These are phyloP conservation scores for Kodamaea leandrae DNA, from an alignment of 805 yeast species.

Conservation along the genomic window DNA sequence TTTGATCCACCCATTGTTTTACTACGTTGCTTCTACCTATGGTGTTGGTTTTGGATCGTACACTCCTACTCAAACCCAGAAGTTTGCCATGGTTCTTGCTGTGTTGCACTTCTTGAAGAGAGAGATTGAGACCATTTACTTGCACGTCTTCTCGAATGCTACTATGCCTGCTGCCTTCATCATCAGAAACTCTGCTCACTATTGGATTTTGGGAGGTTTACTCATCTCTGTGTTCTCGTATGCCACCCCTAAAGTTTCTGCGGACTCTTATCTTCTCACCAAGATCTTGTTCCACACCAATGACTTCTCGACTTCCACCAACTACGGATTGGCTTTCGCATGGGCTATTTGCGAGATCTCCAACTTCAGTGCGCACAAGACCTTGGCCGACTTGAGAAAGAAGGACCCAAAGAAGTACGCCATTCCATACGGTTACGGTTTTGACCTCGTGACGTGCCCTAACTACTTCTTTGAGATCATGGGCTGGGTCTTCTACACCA, in stretches of 20 bases:
- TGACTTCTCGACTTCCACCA: constrained; percentile 31
- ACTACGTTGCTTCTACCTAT: constrained; percentile 36
- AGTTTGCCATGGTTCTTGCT: constrained; percentile 51
- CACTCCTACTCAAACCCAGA: constrained; percentile 51
- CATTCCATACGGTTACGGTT: constrained; percentile 84
- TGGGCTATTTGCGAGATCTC: constrained; percentile 66
- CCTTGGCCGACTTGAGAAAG: constrained; percentile 57
- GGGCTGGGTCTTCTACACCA: constrained; percentile 68
- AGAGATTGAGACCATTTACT: constrained; percentile 79
- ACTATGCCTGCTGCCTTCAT: constrained; percentile 91
- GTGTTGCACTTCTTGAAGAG: constrained; percentile 81
- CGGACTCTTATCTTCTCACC: constrained; percentile 15
- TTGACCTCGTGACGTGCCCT: constrained; percentile 81
- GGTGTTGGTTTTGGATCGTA: constrained; percentile 32
- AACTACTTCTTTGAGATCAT: constrained; percentile 87
- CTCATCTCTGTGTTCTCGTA: constrained; percentile 50
- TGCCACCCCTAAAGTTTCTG: constrained; percentile 24
- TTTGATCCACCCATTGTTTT: constrained; percentile 70
- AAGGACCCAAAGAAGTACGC: constrained; percentile 52
- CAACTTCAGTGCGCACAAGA: constrained; percentile 69
- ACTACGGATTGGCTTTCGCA: constrained; percentile 36
- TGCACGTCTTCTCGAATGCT: constrained; percentile 80
- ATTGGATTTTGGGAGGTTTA: constrained; percentile 87
- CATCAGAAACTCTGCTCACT: constrained; percentile 86
- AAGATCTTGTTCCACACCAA: constrained; percentile 45